Percentiles rank a stretch among this genome's conserved stretches.
phyloP scores from a whole-genome alignment of 495 filamentous ascomycete genomes.

The Lasiosphaeria miniovina region DNA sequence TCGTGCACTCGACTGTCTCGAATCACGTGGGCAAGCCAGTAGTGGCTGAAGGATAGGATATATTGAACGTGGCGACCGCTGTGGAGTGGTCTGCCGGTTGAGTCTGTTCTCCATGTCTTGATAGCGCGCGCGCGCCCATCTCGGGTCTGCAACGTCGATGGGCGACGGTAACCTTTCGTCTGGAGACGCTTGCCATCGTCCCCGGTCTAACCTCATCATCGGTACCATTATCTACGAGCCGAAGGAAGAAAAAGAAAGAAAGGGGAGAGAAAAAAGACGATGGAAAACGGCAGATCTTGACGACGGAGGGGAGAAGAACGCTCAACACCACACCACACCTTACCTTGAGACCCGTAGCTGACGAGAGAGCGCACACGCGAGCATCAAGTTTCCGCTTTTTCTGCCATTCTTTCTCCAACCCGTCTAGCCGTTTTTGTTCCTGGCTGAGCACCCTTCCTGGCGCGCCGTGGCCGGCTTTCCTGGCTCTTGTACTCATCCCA shows the following conservation, averaged over 20 bases:
- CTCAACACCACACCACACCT: background rate
- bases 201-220: slow-evolving; percentile 13
- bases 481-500: slow-evolving; percentile 17
- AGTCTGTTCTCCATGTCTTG: background rate
- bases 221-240: slow-evolving; percentile 20
- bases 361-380: background rate
- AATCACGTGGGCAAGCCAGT: too few species aligned
- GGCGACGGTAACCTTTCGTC: slow-evolving; percentile 5
- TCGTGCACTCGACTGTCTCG: too few species aligned
- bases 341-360: background rate
- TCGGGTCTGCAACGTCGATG: slow-evolving; percentile 10
- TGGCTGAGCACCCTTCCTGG: slow-evolving; percentile 8
- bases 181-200: slow-evolving; percentile 8
- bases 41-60: too few species aligned
- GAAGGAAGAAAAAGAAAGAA: slow-evolving; percentile 10
- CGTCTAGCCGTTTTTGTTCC: slow-evolving; percentile 1
- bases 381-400: background rate
- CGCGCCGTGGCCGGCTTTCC: slow-evolving; percentile 7
- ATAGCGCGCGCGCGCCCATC: background rate
- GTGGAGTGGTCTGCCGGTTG: background rate
- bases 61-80: background rate
- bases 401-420: slow-evolving; percentile 4
- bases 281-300: too few species aligned
- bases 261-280: too few species aligned
- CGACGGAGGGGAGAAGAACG: too few species aligned